Evolutionary conservation across 2,329 filamentous ascomycete genomes (phyloP), one percentile per base, ranked within the genome.

Genomic region (Talaromyces amestolkiae): DNA sequence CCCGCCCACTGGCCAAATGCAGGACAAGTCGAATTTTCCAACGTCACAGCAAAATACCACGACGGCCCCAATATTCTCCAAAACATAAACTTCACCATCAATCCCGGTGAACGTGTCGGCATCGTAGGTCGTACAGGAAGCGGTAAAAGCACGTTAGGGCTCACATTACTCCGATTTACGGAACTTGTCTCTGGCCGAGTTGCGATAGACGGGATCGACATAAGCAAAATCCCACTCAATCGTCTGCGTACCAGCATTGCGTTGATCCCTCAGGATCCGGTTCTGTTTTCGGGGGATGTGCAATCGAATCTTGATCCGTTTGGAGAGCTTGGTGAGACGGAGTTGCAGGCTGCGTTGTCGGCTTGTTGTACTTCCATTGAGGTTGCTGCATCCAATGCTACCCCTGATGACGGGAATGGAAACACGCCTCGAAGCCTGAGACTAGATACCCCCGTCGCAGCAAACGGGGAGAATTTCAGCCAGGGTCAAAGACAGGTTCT

Each of bases 401-500:
- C n/a, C 3, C 9, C 9, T 37, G 35, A 37, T 13, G 67, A 64
- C 31, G 70, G 63, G 64, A 3, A 60, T 65, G 10, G 24, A 33
- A 53, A 58, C 63, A 68, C 24, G 67, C 65, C 39, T 58, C 27
- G 13, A 64, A 35, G 56, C 0, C 68, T 86, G 74, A 74, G 74
- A 2, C 77, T 87, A 0, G 72, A 80, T 31, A 83, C 83, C n/a
- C 78, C 76, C 6, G 81, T 89, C 33, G 86, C 87, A 33, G 82
- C 83, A 2, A 86, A 86, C 3, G 87, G 71, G 15, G 71, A 73
- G 59, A 73, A 73, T 62, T 73, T 73, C 58, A 72, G 70, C 69
- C 87, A 89, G 69, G 88, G 87, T 0, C 86, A 89, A 72, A 80
- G 87, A 3, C 87, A 89, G 70, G 82, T 89, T 4, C 81, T 89